A percentile compares a stretch with the other conserved stretches of the same genome.
Conservation (phyloP, 768 basidiomycete genomes). For the Mycena olivaceomarginata region DNA sequence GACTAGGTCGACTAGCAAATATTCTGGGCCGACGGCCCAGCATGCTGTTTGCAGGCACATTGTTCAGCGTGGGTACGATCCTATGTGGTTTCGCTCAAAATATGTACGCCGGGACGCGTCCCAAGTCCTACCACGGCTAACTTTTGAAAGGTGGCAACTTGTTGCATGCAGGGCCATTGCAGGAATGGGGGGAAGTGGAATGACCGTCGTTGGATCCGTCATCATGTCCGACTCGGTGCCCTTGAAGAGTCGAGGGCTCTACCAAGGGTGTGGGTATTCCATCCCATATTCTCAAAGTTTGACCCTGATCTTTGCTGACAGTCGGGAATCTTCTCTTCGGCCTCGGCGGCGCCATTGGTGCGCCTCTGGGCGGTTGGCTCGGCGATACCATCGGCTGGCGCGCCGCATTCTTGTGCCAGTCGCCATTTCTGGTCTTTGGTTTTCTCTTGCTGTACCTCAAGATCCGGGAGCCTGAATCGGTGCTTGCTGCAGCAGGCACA, state of each 20-base stretch:
- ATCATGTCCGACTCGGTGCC: conserved; percentile 80
- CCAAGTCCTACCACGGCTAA: background rate
- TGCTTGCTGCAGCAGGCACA: conserved; percentile 24
- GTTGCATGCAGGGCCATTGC: conserved; percentile 78
- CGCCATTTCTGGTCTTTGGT: conserved; percentile 44
- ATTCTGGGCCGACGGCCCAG: conserved; percentile 76
- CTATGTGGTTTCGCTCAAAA: conserved; percentile 79
- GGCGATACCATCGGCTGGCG: conserved; percentile 80
- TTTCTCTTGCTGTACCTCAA: conserved; percentile 38
- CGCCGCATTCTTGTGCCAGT: conserved; percentile 77
- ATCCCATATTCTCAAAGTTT: background rate
- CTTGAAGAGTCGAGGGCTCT: conserved; percentile 78
- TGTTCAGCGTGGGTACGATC: conserved; percentile 80
- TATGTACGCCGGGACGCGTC: conserved; percentile 64
- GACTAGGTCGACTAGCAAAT: conserved; percentile 67
- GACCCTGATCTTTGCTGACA: background rate
- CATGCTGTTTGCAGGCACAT: conserved; percentile 72
- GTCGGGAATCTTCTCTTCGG: conserved; percentile 67
- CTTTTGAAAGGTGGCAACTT: conserved; percentile 49
- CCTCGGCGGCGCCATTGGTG: conserved; percentile 75
- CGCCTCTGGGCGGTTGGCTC: conserved; percentile 74
- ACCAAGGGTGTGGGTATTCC: conserved; percentile 69
- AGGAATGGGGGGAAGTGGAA: conserved; percentile 81
- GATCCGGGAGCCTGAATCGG: conserved; percentile 37
- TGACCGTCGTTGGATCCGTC: conserved; percentile 69